Conservation (phyloP, 2,329 filamentous ascomycete species). For the Alternaria triticina region DNA sequence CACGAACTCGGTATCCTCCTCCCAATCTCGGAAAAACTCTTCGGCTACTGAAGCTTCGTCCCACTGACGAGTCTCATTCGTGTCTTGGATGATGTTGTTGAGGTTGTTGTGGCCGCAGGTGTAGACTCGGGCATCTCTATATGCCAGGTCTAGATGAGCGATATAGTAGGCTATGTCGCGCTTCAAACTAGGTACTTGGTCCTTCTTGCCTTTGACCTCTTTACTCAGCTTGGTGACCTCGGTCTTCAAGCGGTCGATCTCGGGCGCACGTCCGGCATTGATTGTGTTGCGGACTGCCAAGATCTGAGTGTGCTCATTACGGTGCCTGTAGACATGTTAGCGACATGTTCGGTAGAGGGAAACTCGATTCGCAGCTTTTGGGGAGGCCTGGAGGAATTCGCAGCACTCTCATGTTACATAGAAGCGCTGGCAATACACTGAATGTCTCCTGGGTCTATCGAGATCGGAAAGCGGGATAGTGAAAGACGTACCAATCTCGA, state of each 20-base stretch:
- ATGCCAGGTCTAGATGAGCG: constrained; percentile 9
- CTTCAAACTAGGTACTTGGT: neutral
- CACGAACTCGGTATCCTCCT: constrained; percentile 2
- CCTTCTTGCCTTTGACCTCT: neutral
- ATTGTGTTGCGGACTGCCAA: neutral
- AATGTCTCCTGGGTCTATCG: no score
- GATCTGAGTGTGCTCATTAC: neutral
- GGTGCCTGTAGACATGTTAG: neutral
- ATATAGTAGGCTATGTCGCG: neutral
- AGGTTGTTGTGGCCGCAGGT: constrained; percentile 4
- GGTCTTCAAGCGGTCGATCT: neutral
- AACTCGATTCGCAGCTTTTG: neutral
- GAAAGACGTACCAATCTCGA: neutral
- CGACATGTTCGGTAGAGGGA: neutral
- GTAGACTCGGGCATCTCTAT: constrained; percentile 6
- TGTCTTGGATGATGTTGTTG: neutral
- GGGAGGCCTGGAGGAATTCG: no score
- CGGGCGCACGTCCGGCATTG: neutral
- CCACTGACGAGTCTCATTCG: neutral
- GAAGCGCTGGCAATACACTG: no score
- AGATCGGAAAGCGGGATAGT: no score
- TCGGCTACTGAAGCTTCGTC: neutral
- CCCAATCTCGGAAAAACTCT: neutral
- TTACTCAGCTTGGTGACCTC: neutral
- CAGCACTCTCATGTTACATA: no score